Evolutionary conservation across 2,329 filamentous ascomycete genomes (phyloP), one percentile per base, ranked within the genome.

Genomic region (Botryotinia convoluta): DNA sequence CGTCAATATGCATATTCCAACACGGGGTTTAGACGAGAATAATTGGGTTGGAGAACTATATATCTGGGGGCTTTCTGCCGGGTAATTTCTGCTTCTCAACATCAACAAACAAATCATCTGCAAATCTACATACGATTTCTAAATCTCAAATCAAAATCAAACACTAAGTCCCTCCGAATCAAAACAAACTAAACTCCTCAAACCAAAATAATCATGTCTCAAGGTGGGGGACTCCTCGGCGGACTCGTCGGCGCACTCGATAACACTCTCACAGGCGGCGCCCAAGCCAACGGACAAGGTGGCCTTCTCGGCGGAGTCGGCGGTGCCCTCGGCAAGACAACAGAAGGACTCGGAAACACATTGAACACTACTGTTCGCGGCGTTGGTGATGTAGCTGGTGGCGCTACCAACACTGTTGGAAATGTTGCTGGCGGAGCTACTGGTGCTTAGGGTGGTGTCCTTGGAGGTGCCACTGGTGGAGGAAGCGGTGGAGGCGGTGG

Each of bases 221-320:
- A 72, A 67, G 48, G 65, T 57, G 71, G 71, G 57, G 72, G 72
- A 64, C 72, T 73, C 18, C 72, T 73, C 67, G 72, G 72, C 57
- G 67, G 67, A 44, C 67, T 73, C 57, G 80, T 81, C 69, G 80
- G 81, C 73, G 77, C 78, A 54, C 77, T 83, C 72, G 81, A 83
- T 75, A 83, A 81, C 72, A 81, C 82, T 61, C 78, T 83, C 67
- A 83, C 82, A 29, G 82, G 82, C 60, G 82, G 81, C 71, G 81
- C 83, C 45, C 78, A 83, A 74, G 79, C 80, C 32, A 71, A 83
- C 42, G 81, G 81, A 57, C 80, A 83, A 74, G 83, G 82, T 16
- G 83, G 83, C 1, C 77, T 84, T 22, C 75, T 84, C 57, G 82
- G 83, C 8, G 78, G 79, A 29, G 78, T 80, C 4, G 77, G 76